These are phyloP conservation scores for Trichoderma asperelloides DNA, from an alignment of 495 filamentous ascomycete genomes.

Conservation along the genomic window DNA sequence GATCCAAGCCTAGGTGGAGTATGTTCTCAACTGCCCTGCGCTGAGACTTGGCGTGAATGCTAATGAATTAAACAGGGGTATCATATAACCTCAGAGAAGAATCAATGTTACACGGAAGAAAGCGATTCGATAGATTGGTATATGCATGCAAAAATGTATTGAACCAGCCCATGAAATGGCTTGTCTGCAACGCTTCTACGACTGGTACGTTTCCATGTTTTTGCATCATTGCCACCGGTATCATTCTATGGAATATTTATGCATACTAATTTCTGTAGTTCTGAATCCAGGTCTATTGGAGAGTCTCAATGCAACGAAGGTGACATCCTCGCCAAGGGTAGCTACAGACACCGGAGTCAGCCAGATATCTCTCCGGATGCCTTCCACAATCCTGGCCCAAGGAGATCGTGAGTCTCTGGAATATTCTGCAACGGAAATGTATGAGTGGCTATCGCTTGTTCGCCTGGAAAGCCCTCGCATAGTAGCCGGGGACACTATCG, in stretches of 20 bases:
- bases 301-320: constrained; percentile 44
- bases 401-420: constrained; percentile 39
- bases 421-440: constrained; percentile 52
- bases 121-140: constrained; percentile 75
- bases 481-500: constrained; percentile 54
- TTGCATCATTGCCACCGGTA: neutral
- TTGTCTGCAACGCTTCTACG: constrained; percentile 60
- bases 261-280: constrained; percentile 22
- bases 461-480: constrained; percentile 67
- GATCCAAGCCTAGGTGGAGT: constrained; percentile 43
- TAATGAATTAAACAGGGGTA: constrained; percentile 46
- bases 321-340: constrained; percentile 27
- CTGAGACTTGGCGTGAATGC: neutral
- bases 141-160: constrained; percentile 83
- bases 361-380: neutral
- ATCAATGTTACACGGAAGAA: constrained; percentile 85
- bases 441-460: constrained; percentile 80
- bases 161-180: constrained; percentile 61
- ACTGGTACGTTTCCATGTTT: constrained; percentile 21
- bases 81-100: constrained; percentile 71
- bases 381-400: constrained; percentile 21
- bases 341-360: constrained; percentile 30
- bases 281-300: constrained; percentile 42
- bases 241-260: neutral
- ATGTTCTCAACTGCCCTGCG: constrained; percentile 12